Evolutionary conservation across 345 rosid genomes (phyloP).

Genomic region (Carallia brachiata): DNA sequence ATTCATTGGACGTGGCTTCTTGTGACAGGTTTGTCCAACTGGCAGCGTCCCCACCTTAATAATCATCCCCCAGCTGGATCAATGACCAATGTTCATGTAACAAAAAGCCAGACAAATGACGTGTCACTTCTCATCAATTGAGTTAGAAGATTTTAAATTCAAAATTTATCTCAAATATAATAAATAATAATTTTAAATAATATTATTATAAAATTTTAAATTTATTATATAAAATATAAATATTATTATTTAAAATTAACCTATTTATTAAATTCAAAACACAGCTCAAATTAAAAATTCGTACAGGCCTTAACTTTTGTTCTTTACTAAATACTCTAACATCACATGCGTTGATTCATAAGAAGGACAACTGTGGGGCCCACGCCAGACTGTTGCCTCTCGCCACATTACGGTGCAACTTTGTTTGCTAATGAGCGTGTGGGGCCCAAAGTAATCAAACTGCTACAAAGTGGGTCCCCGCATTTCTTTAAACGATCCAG

Average conservation of each 20-base stretch:
- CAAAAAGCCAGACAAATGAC: not conserved
- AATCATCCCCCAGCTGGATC: constrained; percentile 7
- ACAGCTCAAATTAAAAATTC: too few species aligned
- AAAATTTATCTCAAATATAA: too few species aligned
- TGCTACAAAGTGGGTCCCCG: constrained; percentile 26
- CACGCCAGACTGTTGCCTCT: constrained; percentile 33
- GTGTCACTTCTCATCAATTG: constrained; percentile 4
- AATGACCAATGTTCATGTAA: not conserved
- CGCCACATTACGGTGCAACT: constrained; percentile 19
- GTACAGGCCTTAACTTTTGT: too few species aligned
- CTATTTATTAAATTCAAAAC: too few species aligned
- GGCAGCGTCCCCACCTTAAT: constrained; percentile 28
- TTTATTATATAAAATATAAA: too few species aligned
- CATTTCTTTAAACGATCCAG: constrained; percentile 13
- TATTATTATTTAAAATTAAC: too few species aligned
- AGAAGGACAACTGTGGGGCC: not conserved
- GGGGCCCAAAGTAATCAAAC: constrained; percentile 26
- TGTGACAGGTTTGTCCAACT: constrained; percentile 20
- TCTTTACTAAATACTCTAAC: not conserved
- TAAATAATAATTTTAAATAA: too few species aligned
- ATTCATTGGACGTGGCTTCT: constrained; percentile 22
- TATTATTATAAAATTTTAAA: too few species aligned
- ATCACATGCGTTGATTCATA: constrained; percentile 33
- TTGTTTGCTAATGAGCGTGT: constrained; percentile 19
- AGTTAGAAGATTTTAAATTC: not conserved